phyloP scores from a whole-genome alignment of 2,329 filamentous ascomycete species.

The Cryphonectria parasitica region DNA sequence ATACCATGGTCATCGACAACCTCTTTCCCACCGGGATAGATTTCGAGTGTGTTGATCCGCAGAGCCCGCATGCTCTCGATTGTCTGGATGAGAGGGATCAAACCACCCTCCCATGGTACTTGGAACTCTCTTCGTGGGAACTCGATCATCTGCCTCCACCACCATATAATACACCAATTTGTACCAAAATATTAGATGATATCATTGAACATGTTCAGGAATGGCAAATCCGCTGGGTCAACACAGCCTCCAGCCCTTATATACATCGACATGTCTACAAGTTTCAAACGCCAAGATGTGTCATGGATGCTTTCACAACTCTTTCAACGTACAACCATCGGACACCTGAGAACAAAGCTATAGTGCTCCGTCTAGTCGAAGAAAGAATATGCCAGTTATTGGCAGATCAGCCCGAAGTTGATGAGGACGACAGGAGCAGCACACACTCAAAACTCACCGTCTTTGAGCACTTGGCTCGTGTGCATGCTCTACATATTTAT shows the following conservation, averaged over 20 bases:
- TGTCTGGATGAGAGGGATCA: background rate
- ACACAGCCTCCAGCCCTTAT: slow-evolving; percentile 37
- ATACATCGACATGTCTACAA: slow-evolving; percentile 39
- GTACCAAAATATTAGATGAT: slow-evolving; percentile 22
- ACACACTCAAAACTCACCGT: slow-evolving; percentile 21
- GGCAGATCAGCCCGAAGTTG: slow-evolving; percentile 6
- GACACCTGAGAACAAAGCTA: slow-evolving; percentile 27
- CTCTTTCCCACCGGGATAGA: background rate
- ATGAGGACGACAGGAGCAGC: background rate
- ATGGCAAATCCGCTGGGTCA: slow-evolving; percentile 38
- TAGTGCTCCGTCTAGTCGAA: slow-evolving; percentile 28
- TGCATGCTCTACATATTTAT: slow-evolving; percentile 54
- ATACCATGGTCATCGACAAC: slow-evolving; percentile 13
- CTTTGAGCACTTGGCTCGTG: slow-evolving; percentile 43
- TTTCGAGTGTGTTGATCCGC: background rate
- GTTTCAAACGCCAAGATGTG: slow-evolving; percentile 33
- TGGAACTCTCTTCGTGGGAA: slow-evolving; percentile 28
- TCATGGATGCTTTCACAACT: slow-evolving; percentile 39
- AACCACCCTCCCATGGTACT: slow-evolving; percentile 13
- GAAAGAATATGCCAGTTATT: slow-evolving; percentile 26
- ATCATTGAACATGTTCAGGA: slow-evolving; percentile 27
- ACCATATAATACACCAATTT: slow-evolving; percentile 6
- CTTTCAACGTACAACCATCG: slow-evolving; percentile 32
- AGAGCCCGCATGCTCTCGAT: background rate
- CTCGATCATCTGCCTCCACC: slow-evolving; percentile 20